Percentiles rank a stretch among this genome's conserved stretches.
These are phyloP conservation scores for Nyctanthes arbortristis DNA, from an alignment of 257 asterid genomes.

Conservation along the genomic window DNA sequence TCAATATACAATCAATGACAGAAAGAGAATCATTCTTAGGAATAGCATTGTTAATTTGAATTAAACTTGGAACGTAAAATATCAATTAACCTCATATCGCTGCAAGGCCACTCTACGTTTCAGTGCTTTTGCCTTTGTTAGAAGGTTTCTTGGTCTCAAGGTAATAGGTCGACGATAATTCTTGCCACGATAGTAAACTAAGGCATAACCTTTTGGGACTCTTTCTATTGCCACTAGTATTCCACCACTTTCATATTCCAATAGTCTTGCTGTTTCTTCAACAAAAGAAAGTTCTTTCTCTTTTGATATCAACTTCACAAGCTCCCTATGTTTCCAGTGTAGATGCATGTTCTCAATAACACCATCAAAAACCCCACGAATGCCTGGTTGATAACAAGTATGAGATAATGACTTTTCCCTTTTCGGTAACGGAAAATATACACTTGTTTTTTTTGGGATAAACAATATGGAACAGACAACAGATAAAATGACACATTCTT, in stretches of 20 bases:
- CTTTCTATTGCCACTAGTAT: conserved; percentile 82
- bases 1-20: not conserved
- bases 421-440: not conserved
- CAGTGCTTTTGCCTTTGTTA: conserved; percentile 96
- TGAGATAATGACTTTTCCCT: conserved; percentile 18
- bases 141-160: conserved; percentile 94
- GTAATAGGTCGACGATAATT: conserved; percentile 81
- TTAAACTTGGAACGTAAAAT: conserved; percentile 24
- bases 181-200: conserved; percentile 95
- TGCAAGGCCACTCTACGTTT: conserved; percentile 96
- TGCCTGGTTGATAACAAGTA: conserved; percentile 52
- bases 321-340: conserved; percentile 98
- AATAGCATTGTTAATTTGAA: conserved; percentile 16
- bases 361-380: conserved; percentile 97
- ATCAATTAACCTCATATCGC: conserved; percentile 75
- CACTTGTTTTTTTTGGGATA: not conserved
- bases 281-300: conserved; percentile 79
- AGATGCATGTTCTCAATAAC: conserved; percentile 99
- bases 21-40: too few species aligned
- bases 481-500: conserved; percentile 19
- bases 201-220: conserved; percentile 83
- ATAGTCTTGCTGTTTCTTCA: conserved; percentile 91
- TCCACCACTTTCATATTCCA: conserved; percentile 98
- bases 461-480: not conserved
- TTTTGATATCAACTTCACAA: conserved; percentile 89